phyloP scores from a whole-genome alignment of 352 stramenopile genomes.

The Phytophthora sojae region DNA sequence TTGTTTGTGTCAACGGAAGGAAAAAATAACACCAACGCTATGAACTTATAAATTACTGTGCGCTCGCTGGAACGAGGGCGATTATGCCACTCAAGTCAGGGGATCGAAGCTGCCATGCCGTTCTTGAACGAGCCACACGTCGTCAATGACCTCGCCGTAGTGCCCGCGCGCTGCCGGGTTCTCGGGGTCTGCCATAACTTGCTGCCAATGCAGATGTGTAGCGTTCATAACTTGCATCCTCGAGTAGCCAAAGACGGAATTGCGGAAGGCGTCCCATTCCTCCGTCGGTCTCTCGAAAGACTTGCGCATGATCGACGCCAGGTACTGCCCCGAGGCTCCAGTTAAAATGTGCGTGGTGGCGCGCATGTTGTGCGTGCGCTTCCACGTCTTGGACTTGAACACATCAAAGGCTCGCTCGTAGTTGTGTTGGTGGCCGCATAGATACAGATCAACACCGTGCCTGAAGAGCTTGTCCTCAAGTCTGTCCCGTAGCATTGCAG shows the following conservation, averaged over 20 bases:
- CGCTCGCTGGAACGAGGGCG: neutral
- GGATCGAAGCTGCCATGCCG: slow-evolving; percentile 86
- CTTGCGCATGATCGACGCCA: slow-evolving; percentile 83
- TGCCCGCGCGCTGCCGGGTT: slow-evolving; percentile 76
- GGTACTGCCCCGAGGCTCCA: slow-evolving; percentile 85
- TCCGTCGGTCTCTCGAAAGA: slow-evolving; percentile 66
- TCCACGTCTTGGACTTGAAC: slow-evolving; percentile 67
- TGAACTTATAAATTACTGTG: neutral
- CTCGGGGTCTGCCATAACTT: slow-evolving; percentile 83
- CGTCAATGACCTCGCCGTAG: slow-evolving; percentile 86
- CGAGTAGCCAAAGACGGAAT: slow-evolving; percentile 90
- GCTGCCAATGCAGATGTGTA: slow-evolving; percentile 90
- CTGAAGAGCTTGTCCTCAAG: slow-evolving; percentile 85
- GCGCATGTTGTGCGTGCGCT: slow-evolving; percentile 78
- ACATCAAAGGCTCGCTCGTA: slow-evolving; percentile 91
- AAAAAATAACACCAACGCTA: neutral
- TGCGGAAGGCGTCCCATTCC: slow-evolving; percentile 84
- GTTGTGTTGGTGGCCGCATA: slow-evolving; percentile 93
- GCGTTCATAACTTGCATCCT: slow-evolving; percentile 85
- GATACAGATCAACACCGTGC: slow-evolving; percentile 87
- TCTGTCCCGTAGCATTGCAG: slow-evolving; percentile 61
- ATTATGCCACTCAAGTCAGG: slow-evolving; percentile 6
- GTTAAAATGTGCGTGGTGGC: slow-evolving; percentile 91
- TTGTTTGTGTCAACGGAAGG: too few relatives aligned
- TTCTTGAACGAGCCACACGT: slow-evolving; percentile 92